Evolutionary conservation across 345 rosid genomes (phyloP), one percentile per base, ranked within the genome.

Genomic region (Lagerstroemia speciosa): DNA sequence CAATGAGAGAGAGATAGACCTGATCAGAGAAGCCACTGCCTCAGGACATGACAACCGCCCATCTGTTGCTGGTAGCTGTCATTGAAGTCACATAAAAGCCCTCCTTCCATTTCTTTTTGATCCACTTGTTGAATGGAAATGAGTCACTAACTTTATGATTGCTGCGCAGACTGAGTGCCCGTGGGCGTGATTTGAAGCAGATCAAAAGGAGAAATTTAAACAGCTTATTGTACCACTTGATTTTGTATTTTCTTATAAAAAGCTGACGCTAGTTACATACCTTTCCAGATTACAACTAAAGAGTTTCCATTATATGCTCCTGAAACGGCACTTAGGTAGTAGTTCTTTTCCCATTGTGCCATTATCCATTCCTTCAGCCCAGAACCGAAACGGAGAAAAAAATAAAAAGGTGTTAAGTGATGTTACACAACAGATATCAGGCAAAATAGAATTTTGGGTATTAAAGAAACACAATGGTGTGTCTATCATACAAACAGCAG

Each of bases 291-390:
- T 32, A 94, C 91, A 20, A 91, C 96, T 61, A 94, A 78, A 2
- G 99, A 87, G 83, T 88, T 84, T 67, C 99, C 99, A 41, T 91
- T 90, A 68, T 79, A 74, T 41, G 91, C 78, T 50, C 99, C 98
- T 26, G 97, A 93, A 67, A 94, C 70, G 6, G 97, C 83, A 70
- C 83, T 94, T 77, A 94, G 91, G 80, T 94, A 94, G 73, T 83
- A 94, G 79, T 84, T 88, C 79, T 89, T 91, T 72, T 91, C 99
- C 99, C 99, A 94, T 62, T 94, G 93, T 62, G 87, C 98, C 99
- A 94, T 91, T 77, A 94, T 94, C 99, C 99, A 94, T 68, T 94
- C 99, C 99, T 94, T 64, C 65, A n/a, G n/a, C n/a, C n/a, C n/a
- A n/a, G n/a, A n/a, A n/a, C n/a, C n/a, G n/a, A n/a, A n/a, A n/a